phyloP scores from a whole-genome alignment of 2,329 filamentous ascomycete genomes.

The Aspergillus sp. region DNA sequence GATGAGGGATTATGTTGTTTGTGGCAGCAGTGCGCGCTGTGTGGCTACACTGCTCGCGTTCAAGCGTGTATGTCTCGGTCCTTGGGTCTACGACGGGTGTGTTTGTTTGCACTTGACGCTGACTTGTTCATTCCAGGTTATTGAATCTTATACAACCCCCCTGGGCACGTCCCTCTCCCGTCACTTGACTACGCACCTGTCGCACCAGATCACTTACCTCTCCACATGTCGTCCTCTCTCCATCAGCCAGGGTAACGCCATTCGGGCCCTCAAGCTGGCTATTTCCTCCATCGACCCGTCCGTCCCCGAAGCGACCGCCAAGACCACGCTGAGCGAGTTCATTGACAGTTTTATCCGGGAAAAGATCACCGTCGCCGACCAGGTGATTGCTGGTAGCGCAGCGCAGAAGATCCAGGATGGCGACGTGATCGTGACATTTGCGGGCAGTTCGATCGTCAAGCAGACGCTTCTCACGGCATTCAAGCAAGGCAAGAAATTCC shows the following conservation, averaged over 20 bases:
- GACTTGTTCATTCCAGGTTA: slow-evolving; percentile 59
- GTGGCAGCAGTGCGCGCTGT: slow-evolving; percentile 83
- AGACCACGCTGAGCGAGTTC: slow-evolving; percentile 70
- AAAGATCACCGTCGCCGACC: slow-evolving; percentile 81
- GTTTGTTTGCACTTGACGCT: slow-evolving; percentile 8
- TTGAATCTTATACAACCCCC: slow-evolving; percentile 89
- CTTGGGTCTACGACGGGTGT: not conserved
- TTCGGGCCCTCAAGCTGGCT: slow-evolving; percentile 88
- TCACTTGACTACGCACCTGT: slow-evolving; percentile 88
- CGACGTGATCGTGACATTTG: slow-evolving; percentile 83
- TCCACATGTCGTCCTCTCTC: slow-evolving; percentile 93
- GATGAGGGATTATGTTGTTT: slow-evolving; percentile 83
- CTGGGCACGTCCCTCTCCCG: slow-evolving; percentile 79
- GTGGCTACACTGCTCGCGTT: slow-evolving; percentile 87
- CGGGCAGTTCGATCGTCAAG: slow-evolving; percentile 82
- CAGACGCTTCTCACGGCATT: slow-evolving; percentile 74
- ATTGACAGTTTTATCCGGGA: slow-evolving; percentile 92
- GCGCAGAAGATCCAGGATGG: slow-evolving; percentile 73
- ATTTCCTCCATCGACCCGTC: slow-evolving; percentile 90
- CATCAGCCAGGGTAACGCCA: slow-evolving; percentile 95
- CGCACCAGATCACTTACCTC: slow-evolving; percentile 92
- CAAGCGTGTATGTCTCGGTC: slow-evolving; percentile 64
- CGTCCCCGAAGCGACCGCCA: slow-evolving; percentile 76
- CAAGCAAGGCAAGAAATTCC: slow-evolving; percentile 69
- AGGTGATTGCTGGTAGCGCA: slow-evolving; percentile 77